Conservation (phyloP, 2,329 filamentous ascomycete genomes). For the Hypoxylon sp. region DNA sequence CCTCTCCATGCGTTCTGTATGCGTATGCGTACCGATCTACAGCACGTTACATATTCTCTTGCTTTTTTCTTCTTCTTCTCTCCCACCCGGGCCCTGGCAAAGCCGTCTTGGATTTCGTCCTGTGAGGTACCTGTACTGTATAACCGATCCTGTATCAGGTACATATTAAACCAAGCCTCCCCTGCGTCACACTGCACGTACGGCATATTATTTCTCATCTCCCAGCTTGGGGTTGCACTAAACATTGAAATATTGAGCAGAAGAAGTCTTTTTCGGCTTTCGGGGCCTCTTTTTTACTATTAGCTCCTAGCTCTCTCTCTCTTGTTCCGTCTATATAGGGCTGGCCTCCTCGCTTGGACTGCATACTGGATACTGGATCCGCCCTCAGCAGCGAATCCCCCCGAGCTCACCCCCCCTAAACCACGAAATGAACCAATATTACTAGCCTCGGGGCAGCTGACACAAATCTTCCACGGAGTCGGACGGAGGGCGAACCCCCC, state of each 20-base stretch:
- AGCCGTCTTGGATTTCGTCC: no score
- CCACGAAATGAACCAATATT: slow-evolving; percentile 44
- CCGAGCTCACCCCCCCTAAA: slow-evolving; percentile 29
- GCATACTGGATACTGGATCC: no score
- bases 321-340: slow-evolving; percentile 38
- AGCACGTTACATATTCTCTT: slow-evolving; percentile 27
- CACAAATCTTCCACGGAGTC: slow-evolving; percentile 34
- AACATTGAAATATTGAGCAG: slow-evolving; percentile 21
- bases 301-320: slow-evolving; percentile 15
- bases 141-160: slow-evolving; percentile 18
- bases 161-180: slow-evolving; percentile 39
- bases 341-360: slow-evolving; percentile 37
- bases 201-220: slow-evolving; percentile 26
- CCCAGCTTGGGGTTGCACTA: slow-evolving; percentile 33
- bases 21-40: slow-evolving; percentile 30
- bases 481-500: slow-evolving; percentile 27
- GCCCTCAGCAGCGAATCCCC: no score
- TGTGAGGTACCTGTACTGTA: no score
- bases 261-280: slow-evolving; percentile 15
- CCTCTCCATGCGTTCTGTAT: slow-evolving; percentile 22
- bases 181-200: slow-evolving; percentile 39
- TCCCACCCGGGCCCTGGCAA: not conserved
- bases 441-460: slow-evolving; percentile 42
- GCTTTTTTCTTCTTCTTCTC: slow-evolving; percentile 19
- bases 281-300: not conserved